phyloP scores from a whole-genome alignment of 2,329 filamentous ascomycete genomes.

The Calonectria montana region DNA sequence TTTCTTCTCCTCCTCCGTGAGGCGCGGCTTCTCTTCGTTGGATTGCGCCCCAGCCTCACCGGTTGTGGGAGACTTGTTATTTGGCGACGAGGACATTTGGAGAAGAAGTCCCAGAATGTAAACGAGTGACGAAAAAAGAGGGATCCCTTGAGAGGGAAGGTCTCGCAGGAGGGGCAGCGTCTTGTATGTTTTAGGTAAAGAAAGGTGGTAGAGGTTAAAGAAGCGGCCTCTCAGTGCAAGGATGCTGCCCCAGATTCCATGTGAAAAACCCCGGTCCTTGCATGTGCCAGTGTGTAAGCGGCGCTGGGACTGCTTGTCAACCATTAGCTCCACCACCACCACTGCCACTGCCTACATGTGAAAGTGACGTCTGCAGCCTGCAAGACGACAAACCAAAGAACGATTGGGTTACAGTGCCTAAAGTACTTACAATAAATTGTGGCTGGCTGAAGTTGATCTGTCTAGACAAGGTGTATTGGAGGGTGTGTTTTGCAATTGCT shows the following conservation, averaged over 20 bases:
- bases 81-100: conserved; percentile 44
- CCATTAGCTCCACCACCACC: conserved; percentile 3
- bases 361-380: conserved; percentile 21
- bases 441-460: not conserved
- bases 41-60: conserved; percentile 36
- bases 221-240: conserved; percentile 37
- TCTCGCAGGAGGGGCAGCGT: not conserved
- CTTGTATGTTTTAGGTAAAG: conserved; percentile 25
- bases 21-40: conserved; percentile 60
- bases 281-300: conserved; percentile 25
- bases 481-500: not conserved
- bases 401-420: not conserved
- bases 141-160: not conserved
- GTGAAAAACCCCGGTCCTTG: conserved; percentile 43
- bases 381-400: not conserved
- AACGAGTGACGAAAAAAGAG: not conserved
- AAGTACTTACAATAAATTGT: not conserved
- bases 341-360: conserved; percentile 14
- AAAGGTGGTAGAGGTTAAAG: conserved; percentile 25
- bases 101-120: not conserved
- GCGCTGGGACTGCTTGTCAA: conserved; percentile 1
- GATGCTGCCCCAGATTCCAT: conserved; percentile 48
- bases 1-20: conserved; percentile 67
- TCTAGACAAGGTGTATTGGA: conserved; percentile 3
- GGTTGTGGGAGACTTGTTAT: conserved; percentile 41